Evolutionary conservation across 129 eudicot genomes (phyloP), one percentile per base, ranked within the genome.

Genomic region (Ambrosia trifida): DNA sequence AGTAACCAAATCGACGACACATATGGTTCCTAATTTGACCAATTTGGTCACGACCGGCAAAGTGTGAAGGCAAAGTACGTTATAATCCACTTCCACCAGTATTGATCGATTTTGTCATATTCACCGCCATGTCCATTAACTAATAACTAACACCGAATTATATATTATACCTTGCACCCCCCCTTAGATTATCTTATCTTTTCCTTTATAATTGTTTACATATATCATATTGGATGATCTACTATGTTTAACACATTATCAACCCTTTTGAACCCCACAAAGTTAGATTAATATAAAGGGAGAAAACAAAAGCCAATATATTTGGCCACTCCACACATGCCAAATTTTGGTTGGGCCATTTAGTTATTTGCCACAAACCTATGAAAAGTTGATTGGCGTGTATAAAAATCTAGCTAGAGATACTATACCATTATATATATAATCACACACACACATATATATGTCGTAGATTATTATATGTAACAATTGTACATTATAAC

Each of bases 221-320:
- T n/a, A 6, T n/a, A 56, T 17, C 53, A 20, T 72, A 57, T 74
- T 64, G 57, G 72, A 74, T 65, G 20, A 64, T 74, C 79, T 74
- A 74, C 56, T 51, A 52, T 64, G 72, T 52, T 74, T 64, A 74
- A 64, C 72, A 64, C 72, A 65, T 20, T 50, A 45, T 74, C 72
- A 24, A 64, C 56, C 51, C 53, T 73, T 38, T 64, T 51, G 31
- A 52, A 40, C 79, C 79, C 36, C 62, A 74, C 57, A 38, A 64
- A 64, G 66, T 57, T 64, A 19, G 38, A 64, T 62, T 51, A 50
- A 38, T 74, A 33, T 14, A 36, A 18, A 74, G 33, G 10, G 54
- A 64, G 71, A 52, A 72, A 30, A 66, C 79, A 51, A 74, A 65
- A 65, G 79, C 72, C 66, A 33, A 74, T 65, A 74, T 43, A 52